Evolutionary conservation across 2,329 filamentous ascomycete species (phyloP).

Genomic region (Sporothrix mexicana): DNA sequence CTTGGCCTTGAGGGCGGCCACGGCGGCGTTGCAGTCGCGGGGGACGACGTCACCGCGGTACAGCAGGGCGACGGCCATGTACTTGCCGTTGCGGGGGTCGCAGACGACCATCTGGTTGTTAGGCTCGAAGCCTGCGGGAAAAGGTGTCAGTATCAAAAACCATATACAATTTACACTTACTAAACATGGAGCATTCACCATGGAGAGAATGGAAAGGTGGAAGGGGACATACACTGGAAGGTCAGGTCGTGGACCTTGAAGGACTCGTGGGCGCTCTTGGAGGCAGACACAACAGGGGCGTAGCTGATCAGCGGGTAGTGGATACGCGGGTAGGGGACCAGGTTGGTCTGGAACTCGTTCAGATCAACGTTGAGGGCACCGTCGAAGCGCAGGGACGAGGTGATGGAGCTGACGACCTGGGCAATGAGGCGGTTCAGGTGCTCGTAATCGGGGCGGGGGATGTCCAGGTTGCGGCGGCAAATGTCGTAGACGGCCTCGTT

Average conservation of each 20-base stretch:
- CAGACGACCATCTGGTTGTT: slow-evolving; percentile 82
- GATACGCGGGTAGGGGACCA: slow-evolving; percentile 75
- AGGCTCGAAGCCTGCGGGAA: slow-evolving; percentile 68
- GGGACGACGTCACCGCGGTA: slow-evolving; percentile 75
- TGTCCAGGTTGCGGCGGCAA: slow-evolving; percentile 73
- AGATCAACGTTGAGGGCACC: slow-evolving; percentile 75
- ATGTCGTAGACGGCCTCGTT: slow-evolving; percentile 79
- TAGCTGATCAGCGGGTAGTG: slow-evolving; percentile 78
- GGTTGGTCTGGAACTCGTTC: slow-evolving; percentile 79
- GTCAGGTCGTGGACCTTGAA: slow-evolving; percentile 83
- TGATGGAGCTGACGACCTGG: slow-evolving; percentile 77
- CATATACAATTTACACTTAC: too few species aligned
- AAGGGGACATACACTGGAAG: slow-evolving; percentile 74
- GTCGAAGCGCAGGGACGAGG: slow-evolving; percentile 73
- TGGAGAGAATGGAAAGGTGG: too few species aligned
- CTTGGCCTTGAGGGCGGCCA: slow-evolving; percentile 72
- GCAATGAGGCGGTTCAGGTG: slow-evolving; percentile 76
- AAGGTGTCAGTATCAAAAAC: background rate
- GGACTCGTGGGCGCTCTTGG: slow-evolving; percentile 83
- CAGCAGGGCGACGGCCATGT: slow-evolving; percentile 75
- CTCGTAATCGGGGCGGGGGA: slow-evolving; percentile 71
- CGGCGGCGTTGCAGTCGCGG: slow-evolving; percentile 70
- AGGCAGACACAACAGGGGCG: slow-evolving; percentile 71
- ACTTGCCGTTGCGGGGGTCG: slow-evolving; percentile 75
- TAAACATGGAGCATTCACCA: too few species aligned